Evolutionary conservation across 192 early-diverging fungal genomes (phyloP), one percentile per base, ranked within the genome.

Genomic region (Jimgerdemannia lactiflua): DNA sequence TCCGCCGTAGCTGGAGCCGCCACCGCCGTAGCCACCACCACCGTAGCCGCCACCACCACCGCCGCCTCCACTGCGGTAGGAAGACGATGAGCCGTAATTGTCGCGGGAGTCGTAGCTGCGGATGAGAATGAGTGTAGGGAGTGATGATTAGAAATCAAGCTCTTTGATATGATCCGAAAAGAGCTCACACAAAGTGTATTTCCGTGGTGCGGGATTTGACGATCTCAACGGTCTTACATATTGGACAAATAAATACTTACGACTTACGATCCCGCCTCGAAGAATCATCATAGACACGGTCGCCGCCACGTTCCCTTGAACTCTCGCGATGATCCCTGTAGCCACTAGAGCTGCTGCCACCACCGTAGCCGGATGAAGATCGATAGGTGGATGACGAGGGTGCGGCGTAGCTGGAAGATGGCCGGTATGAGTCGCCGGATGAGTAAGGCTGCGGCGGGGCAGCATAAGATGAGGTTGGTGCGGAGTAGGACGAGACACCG

Each of bases 31-130:
- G 59, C 83, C 83, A 69, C 87, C 80, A 19, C 87, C 76, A 73
- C 77, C 70, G 67, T 39, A 67, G 43, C 70, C 72, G 64, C 79
- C 63, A 40, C 84, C 81, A 40, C 85, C 78, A 71, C 77, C 77
- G 64, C 67, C 71, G 42, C 79, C 74, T 11, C 77, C 77, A 20
- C 54, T 2, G n/a, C n/a, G 70, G 44, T 70, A 44, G 39, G 70
- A 39, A n/a, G 49, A 29, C 29, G 29, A 29, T 29, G 39, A 49
- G 3, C 75, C 7, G 18, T 63, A 49, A n/a, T 71, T 49, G 54
- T 49, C 29, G 54, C 79, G 63, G 69, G 74, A 76, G 64, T 19
- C 40, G 42, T 66, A 76, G 4, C 54, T 29, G 42, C 18, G 14
- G 3, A 75, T 59, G 49, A 59, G 6, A 29, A 29, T 29, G 40